These are phyloP conservation scores for Cyclaneusma minus DNA, from an alignment of 2,329 filamentous ascomycete genomes.

Conservation along the genomic window DNA sequence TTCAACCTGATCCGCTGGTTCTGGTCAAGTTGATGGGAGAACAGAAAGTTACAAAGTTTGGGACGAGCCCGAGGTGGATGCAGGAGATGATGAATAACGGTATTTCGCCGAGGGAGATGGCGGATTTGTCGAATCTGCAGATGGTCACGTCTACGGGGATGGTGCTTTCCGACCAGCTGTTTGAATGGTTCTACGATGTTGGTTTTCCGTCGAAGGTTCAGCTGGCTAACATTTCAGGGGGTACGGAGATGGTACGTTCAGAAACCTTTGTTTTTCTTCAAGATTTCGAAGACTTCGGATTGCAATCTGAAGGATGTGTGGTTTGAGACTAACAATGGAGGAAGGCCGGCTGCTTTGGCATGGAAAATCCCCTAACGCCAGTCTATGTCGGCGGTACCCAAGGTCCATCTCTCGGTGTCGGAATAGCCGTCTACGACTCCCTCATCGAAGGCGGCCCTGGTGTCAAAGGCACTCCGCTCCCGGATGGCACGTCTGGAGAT, in stretches of 20 bases:
- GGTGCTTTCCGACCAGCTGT: slow-evolving; percentile 62
- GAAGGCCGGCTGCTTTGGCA: slow-evolving; percentile 38
- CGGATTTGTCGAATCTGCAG: slow-evolving; percentile 42
- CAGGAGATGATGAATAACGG: slow-evolving; percentile 52
- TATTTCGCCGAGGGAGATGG: slow-evolving; percentile 41
- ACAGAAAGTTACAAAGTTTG: slow-evolving; percentile 55
- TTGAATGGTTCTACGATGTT: slow-evolving; percentile 62
- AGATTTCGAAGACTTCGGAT: not conserved
- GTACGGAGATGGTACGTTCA: slow-evolving; percentile 53
- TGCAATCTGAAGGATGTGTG: not conserved
- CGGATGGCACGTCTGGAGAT: slow-evolving; percentile 53
- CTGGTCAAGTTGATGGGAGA: slow-evolving; percentile 47
- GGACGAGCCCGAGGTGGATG: slow-evolving; percentile 64
- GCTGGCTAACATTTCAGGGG: slow-evolving; percentile 59
- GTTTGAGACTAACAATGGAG: slow-evolving; percentile 1
- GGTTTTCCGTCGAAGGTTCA: slow-evolving; percentile 52
- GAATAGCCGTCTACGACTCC: slow-evolving; percentile 46
- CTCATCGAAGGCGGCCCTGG: slow-evolving; percentile 30
- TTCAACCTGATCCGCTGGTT: slow-evolving; percentile 49
- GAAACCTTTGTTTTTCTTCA: not conserved
- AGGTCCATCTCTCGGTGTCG: slow-evolving; percentile 33
- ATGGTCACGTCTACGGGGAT: slow-evolving; percentile 62
- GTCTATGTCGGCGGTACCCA: slow-evolving; percentile 44
- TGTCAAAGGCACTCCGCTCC: slow-evolving; percentile 23
- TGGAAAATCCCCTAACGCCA: slow-evolving; percentile 54